Conservation (phyloP, 768 basidiomycete species). For the Mycena chlorophos region DNA sequence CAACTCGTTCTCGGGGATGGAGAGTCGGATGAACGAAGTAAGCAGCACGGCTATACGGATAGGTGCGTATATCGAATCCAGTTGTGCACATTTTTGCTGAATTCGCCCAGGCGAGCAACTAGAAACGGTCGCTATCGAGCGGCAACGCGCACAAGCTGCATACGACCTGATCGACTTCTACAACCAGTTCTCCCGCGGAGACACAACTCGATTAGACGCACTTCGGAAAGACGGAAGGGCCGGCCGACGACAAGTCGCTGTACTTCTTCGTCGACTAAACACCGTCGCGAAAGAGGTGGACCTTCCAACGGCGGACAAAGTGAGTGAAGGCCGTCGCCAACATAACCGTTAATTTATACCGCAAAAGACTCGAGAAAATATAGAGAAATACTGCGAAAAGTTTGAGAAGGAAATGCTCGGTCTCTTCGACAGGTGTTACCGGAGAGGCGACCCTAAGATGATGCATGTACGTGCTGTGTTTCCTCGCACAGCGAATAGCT, state of each 20-base stretch:
- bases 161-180: constrained; percentile 93
- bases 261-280: constrained; percentile 80
- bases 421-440: constrained; percentile 93
- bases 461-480: constrained; percentile 77
- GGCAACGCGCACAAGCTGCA: constrained; percentile 91
- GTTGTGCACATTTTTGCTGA: constrained; percentile 5
- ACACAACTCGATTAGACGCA: constrained; percentile 71
- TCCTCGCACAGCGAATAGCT: neutral
- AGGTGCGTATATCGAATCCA: constrained; percentile 51
- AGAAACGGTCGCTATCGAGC: constrained; percentile 88
- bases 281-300: constrained; percentile 94
- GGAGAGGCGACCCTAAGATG: constrained; percentile 97
- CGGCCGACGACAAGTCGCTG: constrained; percentile 85
- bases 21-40: constrained; percentile 88
- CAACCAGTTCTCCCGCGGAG: constrained; percentile 84
- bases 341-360: neutral
- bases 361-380: constrained; percentile 78
- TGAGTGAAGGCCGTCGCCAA: constrained; percentile 32
- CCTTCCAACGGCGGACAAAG: constrained; percentile 78
- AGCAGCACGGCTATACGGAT: constrained; percentile 93
- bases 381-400: constrained; percentile 97
- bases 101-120: constrained; percentile 79
- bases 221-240: constrained; percentile 86
- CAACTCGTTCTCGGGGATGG: constrained; percentile 86
- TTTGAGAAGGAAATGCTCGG: constrained; percentile 99